Evolutionary conservation across 2,329 filamentous ascomycete genomes (phyloP).

Genomic region (Metarhizium brunneum): DNA sequence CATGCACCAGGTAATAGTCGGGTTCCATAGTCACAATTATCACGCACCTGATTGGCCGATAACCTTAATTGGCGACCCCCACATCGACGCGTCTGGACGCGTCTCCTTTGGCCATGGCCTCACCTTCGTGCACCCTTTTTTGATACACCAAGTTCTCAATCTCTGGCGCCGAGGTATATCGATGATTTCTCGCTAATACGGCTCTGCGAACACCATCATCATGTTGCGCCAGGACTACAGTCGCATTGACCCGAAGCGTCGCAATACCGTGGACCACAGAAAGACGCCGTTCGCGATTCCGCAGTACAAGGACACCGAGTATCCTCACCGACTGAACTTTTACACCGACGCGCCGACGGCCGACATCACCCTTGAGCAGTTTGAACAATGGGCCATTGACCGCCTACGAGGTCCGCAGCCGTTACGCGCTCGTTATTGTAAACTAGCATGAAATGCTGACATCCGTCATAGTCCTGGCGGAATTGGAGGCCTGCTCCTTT

Average conservation of each 20-base stretch:
- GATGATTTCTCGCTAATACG: not conserved
- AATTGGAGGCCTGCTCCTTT: constrained; percentile 90
- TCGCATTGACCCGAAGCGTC: constrained; percentile 60
- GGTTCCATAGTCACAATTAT: not conserved
- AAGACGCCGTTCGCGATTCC: constrained; percentile 80
- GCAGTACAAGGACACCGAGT: constrained; percentile 67
- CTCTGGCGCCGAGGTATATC: not conserved
- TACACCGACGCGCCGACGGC: constrained; percentile 81
- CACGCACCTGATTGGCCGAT: not conserved
- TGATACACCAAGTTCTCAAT: not conserved
- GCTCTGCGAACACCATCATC: constrained; percentile 8
- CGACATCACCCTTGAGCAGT: constrained; percentile 93
- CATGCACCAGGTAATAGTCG: not conserved
- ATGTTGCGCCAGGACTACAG: constrained; percentile 45
- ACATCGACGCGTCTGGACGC: constrained; percentile 23
- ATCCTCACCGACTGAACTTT: constrained; percentile 84
- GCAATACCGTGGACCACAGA: constrained; percentile 66
- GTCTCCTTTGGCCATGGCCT: constrained; percentile 15
- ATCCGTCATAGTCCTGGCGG: constrained; percentile 58
- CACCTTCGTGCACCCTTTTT: not conserved
- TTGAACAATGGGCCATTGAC: constrained; percentile 98
- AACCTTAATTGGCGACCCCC: constrained; percentile 14
- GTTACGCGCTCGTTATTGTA: not conserved
- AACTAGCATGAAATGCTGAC: not conserved
- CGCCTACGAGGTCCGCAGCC: constrained; percentile 59